Conservation (phyloP, 352 stramenopile species). For the Phytophthora crassamura region DNA sequence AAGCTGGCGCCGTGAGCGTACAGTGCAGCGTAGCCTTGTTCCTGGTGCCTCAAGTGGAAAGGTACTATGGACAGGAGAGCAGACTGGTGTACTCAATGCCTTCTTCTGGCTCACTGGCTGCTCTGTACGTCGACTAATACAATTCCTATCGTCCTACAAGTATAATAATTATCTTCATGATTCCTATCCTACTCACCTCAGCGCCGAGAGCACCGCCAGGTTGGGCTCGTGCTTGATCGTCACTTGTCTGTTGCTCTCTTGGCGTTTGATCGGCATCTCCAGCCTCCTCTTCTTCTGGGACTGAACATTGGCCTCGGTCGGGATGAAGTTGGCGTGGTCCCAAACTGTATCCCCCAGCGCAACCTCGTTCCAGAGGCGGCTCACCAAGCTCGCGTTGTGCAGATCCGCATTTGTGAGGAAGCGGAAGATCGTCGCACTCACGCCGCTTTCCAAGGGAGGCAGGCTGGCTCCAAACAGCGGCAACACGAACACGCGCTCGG, state of each 20-base stretch:
- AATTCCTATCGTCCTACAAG: constrained; percentile 32
- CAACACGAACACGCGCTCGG: constrained; percentile 62
- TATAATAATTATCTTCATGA: constrained; percentile 41
- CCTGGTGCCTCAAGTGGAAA: constrained; percentile 20
- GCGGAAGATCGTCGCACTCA: constrained; percentile 70
- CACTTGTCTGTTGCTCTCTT: constrained; percentile 7
- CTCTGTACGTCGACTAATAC: constrained; percentile 30
- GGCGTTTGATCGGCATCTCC: constrained; percentile 5
- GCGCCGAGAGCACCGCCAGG: constrained; percentile 29
- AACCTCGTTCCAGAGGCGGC: constrained; percentile 82
- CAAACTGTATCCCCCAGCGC: constrained; percentile 74
- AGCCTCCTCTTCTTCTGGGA: constrained; percentile 21
- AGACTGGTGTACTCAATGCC: constrained; percentile 10
- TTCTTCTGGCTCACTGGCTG: constrained; percentile 13
- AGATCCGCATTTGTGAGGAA: constrained; percentile 80
- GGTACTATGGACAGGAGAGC: neutral
- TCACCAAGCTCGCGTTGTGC: constrained; percentile 89
- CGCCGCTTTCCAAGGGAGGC: constrained; percentile 64
- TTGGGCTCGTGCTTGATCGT: constrained; percentile 26
- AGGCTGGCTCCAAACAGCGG: constrained; percentile 73
- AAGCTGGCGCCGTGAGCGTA: constrained; percentile 31
- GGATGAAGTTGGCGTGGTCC: constrained; percentile 80
- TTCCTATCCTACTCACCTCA: constrained; percentile 33
- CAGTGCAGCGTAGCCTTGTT: neutral
- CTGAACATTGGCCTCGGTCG: constrained; percentile 17